Evolutionary conservation across 1,284 basidiomycete species (phyloP).

Genomic region (Mycosarcoma maydis): DNA sequence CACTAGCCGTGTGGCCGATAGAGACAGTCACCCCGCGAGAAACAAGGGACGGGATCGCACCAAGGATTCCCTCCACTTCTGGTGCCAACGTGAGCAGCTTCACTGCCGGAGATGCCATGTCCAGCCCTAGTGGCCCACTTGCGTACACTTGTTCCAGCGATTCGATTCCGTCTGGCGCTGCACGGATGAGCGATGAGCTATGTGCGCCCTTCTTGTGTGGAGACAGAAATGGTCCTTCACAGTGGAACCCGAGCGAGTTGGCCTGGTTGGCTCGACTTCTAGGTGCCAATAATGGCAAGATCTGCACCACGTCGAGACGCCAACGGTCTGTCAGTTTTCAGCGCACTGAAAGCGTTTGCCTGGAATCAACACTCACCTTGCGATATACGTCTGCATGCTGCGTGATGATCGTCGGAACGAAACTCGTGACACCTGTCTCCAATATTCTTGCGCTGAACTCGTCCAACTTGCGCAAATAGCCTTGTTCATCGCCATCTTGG

Average conservation of each 20-base stretch:
- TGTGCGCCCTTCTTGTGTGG: constrained; percentile 80
- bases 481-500: constrained; percentile 66
- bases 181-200: constrained; percentile 75
- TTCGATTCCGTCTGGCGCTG: constrained; percentile 63
- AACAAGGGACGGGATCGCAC: constrained; percentile 73
- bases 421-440: constrained; percentile 88
- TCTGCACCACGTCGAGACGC: too few species aligned
- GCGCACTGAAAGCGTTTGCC: too few species aligned
- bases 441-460: constrained; percentile 78
- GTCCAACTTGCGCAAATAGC: constrained; percentile 72
- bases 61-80: constrained; percentile 82
- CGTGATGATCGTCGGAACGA: constrained; percentile 67
- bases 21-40: constrained; percentile 79
- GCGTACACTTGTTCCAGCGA: constrained; percentile 34
- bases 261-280: constrained; percentile 70
- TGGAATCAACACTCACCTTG: constrained; percentile 32
- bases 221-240: constrained; percentile 87
- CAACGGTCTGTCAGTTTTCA: too few species aligned
- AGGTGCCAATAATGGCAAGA: constrained; percentile 71
- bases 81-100: constrained; percentile 87
- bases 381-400: constrained; percentile 37
- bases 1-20: constrained; percentile 82
- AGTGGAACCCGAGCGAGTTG: constrained; percentile 81
- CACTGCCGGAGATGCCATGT: constrained; percentile 70
- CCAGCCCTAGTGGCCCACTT: constrained; percentile 61